Base-by-base conservation (phyloP, 352 stramenopile species). In the Pythium periplocum region DNA sequence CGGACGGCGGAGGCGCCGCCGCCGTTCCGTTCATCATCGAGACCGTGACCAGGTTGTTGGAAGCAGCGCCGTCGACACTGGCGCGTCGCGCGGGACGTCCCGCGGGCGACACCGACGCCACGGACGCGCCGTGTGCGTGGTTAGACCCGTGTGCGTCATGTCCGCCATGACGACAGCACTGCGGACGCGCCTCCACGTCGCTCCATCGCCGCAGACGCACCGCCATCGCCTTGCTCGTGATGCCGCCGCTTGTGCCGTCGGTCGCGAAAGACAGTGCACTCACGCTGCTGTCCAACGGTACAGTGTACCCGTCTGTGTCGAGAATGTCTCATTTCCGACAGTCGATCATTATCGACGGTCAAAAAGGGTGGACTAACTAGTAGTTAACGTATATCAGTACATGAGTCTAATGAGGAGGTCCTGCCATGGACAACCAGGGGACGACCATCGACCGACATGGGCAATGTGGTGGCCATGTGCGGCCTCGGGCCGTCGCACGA, bases 161-260 rank as follows among this genome's bases (percentile, higher is more conserved):
- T 33, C n/a, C 17, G 12, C 37, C 26, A 47, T 38, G 11, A 37
- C 46, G 51, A 17, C 58, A 48, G 53, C 51, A 58, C 51, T 69
- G 66, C 11, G 63, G 64, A 2, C 72, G 71, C 45, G 55, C 59
- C 50, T 85, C 78, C 32, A 83, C 74, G 61, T 89, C 78, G 66
- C 78, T 89, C 78, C 78, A 89, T 30, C 78, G 75, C 17, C 78
- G 78, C 64, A 87, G 73, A 50, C 78, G 73, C 36, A 62, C 59
- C 36, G 59, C 50, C 59, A 62, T 61, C 1, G 17, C 17, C 43
- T 48, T 11, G 43, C 43, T 48, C 9, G 17, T 48, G 43, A 11
- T 48, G 43, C 9, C 17, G 43, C 43, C 17, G 38, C 17, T 26
- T 26, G 17, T 26, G 17, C 17, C 17, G 17, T 26, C 17, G 17